phyloP scores from a whole-genome alignment of 257 asterid species.

The Penstemon newberryi region DNA sequence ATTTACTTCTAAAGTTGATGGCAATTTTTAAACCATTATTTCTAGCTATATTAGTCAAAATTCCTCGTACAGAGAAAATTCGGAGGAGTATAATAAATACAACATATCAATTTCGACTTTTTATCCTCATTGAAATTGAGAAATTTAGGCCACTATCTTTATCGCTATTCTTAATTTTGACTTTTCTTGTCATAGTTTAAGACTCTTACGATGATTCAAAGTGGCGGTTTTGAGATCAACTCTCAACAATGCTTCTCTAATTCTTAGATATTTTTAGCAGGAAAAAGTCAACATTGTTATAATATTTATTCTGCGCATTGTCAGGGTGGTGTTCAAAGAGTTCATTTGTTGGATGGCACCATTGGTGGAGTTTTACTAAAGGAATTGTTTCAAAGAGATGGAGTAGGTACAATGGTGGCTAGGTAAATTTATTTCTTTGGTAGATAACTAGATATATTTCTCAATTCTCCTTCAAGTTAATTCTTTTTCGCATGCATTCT shows the following conservation, averaged over 20 bases:
- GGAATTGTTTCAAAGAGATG: slow-evolving; percentile 91
- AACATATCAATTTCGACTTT: too few relatives aligned
- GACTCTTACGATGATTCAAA: too few relatives aligned
- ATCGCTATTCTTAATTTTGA: slow-evolving; percentile 8
- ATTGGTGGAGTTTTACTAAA: slow-evolving; percentile 82
- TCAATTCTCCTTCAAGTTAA: slow-evolving; percentile 4
- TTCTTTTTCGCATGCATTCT: not conserved
- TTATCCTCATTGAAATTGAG: too few relatives aligned
- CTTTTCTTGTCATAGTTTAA: not conserved
- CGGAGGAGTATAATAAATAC: not conserved
- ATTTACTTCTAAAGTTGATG: not conserved
- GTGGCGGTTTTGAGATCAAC: slow-evolving; percentile 3
- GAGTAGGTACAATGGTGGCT: slow-evolving; percentile 97
- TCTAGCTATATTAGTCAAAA: slow-evolving; percentile 3
- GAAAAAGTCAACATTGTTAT: slow-evolving; percentile 1
- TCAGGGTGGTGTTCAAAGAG: slow-evolving; percentile 97
- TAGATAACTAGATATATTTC: slow-evolving; percentile 1
- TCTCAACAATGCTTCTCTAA: slow-evolving; percentile 6
- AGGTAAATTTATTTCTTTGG: slow-evolving; percentile 55
- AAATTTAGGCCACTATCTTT: not conserved
- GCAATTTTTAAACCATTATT: slow-evolving; percentile 1
- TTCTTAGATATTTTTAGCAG: slow-evolving; percentile 6
- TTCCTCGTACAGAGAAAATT: slow-evolving; percentile 14
- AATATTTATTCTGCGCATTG: slow-evolving; percentile 16
- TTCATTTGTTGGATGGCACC: slow-evolving; percentile 92